These are phyloP conservation scores for Blastobotrys aristatus DNA, from an alignment of 1,139 yeast genomes.

Conservation along the genomic window DNA sequence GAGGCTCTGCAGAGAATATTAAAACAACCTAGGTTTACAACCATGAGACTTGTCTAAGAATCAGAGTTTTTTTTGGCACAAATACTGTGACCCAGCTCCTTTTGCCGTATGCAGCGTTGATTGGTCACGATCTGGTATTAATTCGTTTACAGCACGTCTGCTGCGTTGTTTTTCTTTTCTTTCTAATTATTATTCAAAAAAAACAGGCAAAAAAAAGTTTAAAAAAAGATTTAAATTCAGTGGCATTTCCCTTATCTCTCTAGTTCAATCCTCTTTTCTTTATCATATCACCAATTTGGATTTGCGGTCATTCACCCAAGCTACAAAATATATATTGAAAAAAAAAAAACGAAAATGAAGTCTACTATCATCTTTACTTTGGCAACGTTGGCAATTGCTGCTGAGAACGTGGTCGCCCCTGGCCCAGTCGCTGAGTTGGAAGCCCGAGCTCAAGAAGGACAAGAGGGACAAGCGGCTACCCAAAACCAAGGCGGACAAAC, in stretches of 20 bases:
- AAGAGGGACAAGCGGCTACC: slow-evolving; percentile 7
- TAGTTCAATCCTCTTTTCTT: neutral
- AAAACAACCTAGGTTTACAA: too few relatives aligned
- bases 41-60: too few relatives aligned
- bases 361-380: neutral
- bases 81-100: too few relatives aligned
- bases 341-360: neutral
- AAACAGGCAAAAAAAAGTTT: neutral
- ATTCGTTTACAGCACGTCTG: too few relatives aligned
- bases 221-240: neutral
- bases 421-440: neutral
- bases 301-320: neutral
- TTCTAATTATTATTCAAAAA: neutral
- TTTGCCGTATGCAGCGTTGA: too few relatives aligned
- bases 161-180: neutral
- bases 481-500: slow-evolving; percentile 8
- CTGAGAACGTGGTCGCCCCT: slow-evolving; percentile 13
- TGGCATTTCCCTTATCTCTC: neutral
- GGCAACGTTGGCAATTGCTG: neutral
- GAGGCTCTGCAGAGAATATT: too few relatives aligned
- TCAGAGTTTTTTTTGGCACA: too few relatives aligned
- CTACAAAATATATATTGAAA: neutral
- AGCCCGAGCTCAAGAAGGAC: slow-evolving; percentile 7
- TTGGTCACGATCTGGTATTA: too few relatives aligned
- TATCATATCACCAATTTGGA: neutral